Conservation (phyloP, 768 basidiomycete genomes). For the Auricularia cornea region DNA sequence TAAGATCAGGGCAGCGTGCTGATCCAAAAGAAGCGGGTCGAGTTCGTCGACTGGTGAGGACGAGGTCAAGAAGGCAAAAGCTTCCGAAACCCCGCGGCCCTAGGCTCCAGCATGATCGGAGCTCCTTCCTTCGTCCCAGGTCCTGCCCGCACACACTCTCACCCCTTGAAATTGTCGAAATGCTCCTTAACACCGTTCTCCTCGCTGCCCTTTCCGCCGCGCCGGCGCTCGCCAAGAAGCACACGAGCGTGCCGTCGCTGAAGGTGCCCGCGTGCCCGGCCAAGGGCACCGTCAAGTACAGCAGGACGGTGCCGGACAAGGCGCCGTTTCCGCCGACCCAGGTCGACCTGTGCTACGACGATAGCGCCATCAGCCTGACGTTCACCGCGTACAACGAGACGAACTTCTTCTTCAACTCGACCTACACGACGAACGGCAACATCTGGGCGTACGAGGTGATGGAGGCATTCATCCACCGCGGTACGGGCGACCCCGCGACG, state of each 20-base stretch:
- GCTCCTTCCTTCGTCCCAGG: too few relatives aligned
- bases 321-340: neutral
- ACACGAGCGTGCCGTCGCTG: neutral
- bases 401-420: neutral
- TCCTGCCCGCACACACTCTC: too few relatives aligned
- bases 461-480: neutral
- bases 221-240: too few relatives aligned
- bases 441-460: slow-evolving; percentile 2
- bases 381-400: neutral
- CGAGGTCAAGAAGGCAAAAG: too few relatives aligned
- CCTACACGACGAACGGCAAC: neutral
- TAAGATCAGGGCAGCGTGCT: too few relatives aligned
- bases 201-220: too few relatives aligned
- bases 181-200: too few relatives aligned
- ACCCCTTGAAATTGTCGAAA: too few relatives aligned
- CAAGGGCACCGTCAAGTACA: neutral
- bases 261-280: neutral
- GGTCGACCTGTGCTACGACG: neutral
- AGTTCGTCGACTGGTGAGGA: too few relatives aligned
- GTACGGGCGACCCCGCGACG: neutral
- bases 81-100: too few relatives aligned
- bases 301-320: neutral
- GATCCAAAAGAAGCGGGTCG: too few relatives aligned
- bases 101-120: too few relatives aligned
- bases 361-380: neutral